Evolutionary conservation across 179 eudicot genomes (phyloP).

Genomic region (Amaranthus tricolor): DNA sequence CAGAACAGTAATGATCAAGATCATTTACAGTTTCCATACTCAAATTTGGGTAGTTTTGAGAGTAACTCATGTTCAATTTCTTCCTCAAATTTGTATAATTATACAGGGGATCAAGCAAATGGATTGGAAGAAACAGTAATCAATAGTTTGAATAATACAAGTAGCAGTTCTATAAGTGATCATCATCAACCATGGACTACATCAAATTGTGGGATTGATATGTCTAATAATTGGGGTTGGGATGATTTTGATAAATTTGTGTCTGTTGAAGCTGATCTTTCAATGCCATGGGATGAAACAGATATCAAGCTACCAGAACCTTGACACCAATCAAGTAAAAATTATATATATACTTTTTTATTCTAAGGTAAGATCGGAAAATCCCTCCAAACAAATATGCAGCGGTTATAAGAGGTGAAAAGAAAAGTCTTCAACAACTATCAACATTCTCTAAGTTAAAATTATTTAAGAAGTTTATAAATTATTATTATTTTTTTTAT

Average conservation of each 20-base stretch:
- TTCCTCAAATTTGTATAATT: slow-evolving; percentile 29
- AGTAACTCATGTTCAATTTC: slow-evolving; percentile 38
- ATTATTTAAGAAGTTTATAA: background rate
- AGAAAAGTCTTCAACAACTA: no score
- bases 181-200: no score
- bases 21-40: slow-evolving; percentile 36
- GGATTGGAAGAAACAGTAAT: slow-evolving; percentile 30
- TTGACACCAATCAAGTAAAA: slow-evolving; percentile 4
- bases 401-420: no score
- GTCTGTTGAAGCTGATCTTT: slow-evolving; percentile 42
- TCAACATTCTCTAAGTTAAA: no score
- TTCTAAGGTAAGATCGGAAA: no score
- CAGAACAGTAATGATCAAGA: slow-evolving; percentile 25
- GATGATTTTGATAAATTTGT: slow-evolving; percentile 54
- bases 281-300: slow-evolving; percentile 50
- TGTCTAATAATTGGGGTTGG: slow-evolving; percentile 63
- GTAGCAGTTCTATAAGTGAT: no score
- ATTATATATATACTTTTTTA: background rate
- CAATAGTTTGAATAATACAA: background rate
- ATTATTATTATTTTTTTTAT: background rate
- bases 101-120: slow-evolving; percentile 27
- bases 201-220: slow-evolving; percentile 23
- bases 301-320: slow-evolving; percentile 38
- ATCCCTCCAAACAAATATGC: no score
- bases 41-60: slow-evolving; percentile 44